Conservation (phyloP, 208 protist genomes). For the Leishmania tropica region DNA sequence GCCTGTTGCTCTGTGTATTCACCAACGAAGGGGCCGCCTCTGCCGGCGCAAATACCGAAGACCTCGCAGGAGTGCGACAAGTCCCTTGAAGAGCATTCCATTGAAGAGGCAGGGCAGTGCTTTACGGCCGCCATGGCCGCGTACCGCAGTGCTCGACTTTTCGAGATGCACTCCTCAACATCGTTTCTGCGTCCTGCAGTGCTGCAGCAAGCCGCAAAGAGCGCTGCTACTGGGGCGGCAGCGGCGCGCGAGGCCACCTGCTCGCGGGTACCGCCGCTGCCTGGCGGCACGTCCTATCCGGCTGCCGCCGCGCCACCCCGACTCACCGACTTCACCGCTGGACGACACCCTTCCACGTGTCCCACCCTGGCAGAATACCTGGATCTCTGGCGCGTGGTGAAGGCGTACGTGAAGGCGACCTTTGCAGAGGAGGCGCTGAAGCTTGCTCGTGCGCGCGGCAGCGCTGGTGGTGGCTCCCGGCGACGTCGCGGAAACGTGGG, state of each 20-base stretch:
- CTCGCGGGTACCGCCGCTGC: neutral
- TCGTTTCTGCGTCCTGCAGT: constrained; percentile 30
- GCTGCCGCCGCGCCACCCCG: constrained; percentile 6
- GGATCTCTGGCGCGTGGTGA: constrained; percentile 32
- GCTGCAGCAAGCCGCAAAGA: constrained; percentile 10
- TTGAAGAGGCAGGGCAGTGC: constrained; percentile 5
- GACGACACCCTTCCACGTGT: constrained; percentile 5
- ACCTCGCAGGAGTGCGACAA: neutral
- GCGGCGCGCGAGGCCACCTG: neutral
- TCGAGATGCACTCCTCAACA: constrained; percentile 19
- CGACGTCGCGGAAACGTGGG: neutral
- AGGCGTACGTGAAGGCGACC: constrained; percentile 22
- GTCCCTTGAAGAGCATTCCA: neutral
- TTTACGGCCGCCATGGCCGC: constrained; percentile 4
- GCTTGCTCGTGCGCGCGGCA: neutral
- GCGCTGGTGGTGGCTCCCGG: neutral
- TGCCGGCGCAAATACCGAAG: neutral
- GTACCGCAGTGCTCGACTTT: constrained; percentile 13
- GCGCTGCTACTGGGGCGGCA: neutral
- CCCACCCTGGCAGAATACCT: constrained; percentile 27
- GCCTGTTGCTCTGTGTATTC: neutral
- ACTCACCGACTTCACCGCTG: constrained; percentile 21
- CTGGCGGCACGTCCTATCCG: neutral
- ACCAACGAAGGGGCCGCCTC: neutral
- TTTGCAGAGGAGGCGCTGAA: constrained; percentile 22